Conservation (phyloP, 2,329 filamentous ascomycete genomes). For the Cucurbitaria berberidis region DNA sequence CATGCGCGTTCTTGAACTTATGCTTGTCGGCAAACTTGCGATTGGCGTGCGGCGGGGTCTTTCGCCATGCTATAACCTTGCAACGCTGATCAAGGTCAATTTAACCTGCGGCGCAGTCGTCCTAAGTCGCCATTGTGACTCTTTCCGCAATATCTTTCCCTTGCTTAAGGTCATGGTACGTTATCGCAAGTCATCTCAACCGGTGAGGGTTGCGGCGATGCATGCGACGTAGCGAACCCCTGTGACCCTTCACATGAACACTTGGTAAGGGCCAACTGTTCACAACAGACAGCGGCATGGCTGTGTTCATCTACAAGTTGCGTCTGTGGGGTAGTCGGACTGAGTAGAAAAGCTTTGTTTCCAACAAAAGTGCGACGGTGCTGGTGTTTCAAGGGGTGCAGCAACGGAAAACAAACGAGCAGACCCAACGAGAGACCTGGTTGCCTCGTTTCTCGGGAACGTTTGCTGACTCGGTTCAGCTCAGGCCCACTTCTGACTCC, state of each 20-base stretch:
- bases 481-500: slow-evolving; percentile 5
- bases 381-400: slow-evolving; percentile 36
- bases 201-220: slow-evolving; percentile 1
- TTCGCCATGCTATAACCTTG: neutral
- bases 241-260: slow-evolving; percentile 14
- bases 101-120: neutral
- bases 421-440: slow-evolving; percentile 31
- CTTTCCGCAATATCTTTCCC: neutral
- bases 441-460: slow-evolving; percentile 27
- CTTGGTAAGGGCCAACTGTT: slow-evolving; percentile 9
- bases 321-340: neutral
- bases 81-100: neutral
- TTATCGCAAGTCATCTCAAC: neutral
- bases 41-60: neutral
- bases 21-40: neutral
- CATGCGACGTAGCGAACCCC: slow-evolving; percentile 4
- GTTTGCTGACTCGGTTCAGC: slow-evolving; percentile 15
- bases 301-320: neutral
- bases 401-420: slow-evolving; percentile 23
- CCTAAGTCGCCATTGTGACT: neutral
- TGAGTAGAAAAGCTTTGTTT: slow-evolving; percentile 18
- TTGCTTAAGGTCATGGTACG: neutral
- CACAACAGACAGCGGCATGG: slow-evolving; percentile 14
- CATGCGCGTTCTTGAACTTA: neutral
- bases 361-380: slow-evolving; percentile 36